Conservation (phyloP, 805 yeast species). For the Wickerhamomyces bisporus region DNA sequence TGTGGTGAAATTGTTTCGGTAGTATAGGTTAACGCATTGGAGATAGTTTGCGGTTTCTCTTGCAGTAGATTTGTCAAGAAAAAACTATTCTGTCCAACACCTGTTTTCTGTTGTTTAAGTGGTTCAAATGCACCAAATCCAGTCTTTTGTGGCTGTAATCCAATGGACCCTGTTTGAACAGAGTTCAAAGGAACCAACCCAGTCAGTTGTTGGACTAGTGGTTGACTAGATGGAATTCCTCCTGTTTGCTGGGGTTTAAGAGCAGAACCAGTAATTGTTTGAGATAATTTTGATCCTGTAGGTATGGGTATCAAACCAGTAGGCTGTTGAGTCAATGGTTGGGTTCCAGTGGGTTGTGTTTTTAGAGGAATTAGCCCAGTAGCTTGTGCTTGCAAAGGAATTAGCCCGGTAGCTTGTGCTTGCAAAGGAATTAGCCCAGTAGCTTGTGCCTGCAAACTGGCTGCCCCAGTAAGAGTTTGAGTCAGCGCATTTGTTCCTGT, state of each 20-base stretch:
- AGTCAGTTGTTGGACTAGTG: conserved; percentile 31
- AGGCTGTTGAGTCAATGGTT: conserved; percentile 2
- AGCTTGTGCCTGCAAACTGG: conserved; percentile 44
- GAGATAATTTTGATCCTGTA: not conserved
- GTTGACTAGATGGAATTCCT: conserved; percentile 40
- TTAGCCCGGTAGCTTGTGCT: conserved; percentile 60
- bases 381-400: conserved; percentile 44
- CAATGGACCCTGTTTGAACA: conserved; percentile 17
- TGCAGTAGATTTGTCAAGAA: conserved; percentile 52
- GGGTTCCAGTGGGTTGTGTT: conserved; percentile 7
- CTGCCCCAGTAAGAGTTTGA: conserved; percentile 52
- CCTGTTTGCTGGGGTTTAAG: conserved; percentile 64
- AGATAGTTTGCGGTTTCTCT: conserved; percentile 35
- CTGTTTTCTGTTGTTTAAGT: conserved; percentile 38
- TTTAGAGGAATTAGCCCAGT: conserved; percentile 59
- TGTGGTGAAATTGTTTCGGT: conserved; percentile 62
- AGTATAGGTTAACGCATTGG: conserved; percentile 27
- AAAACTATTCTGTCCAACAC: conserved; percentile 38
- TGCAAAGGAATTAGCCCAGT: conserved; percentile 43
- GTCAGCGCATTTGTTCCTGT: conserved; percentile 1
- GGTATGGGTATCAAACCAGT: conserved; percentile 18
- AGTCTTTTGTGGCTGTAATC: conserved; percentile 57
- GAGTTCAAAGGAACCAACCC: conserved; percentile 25
- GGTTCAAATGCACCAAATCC: conserved; percentile 35
- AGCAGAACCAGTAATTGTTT: conserved; percentile 5